Evolutionary conservation across 331 rosid genomes (phyloP), one percentile per base, ranked within the genome.

Genomic region (Arachis monticola): DNA sequence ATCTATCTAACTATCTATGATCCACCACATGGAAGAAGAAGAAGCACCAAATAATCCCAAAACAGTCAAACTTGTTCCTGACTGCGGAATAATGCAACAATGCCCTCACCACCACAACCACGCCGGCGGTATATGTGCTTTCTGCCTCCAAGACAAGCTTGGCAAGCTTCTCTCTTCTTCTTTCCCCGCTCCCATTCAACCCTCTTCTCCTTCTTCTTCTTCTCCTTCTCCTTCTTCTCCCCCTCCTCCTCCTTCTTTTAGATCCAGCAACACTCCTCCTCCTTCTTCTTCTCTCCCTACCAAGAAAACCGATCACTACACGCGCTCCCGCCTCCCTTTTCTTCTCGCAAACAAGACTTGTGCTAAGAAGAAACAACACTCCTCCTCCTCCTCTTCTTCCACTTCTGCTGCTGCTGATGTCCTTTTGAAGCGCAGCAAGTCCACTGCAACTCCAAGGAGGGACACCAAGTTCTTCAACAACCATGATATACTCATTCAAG

Each of bases 101-200:
- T 92, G 99, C 75, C 96, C 92, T 3, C 80, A 74, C 67, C 79
- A 70, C 83, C 88, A 88, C 83, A 10, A 3, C 1, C n/a, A 1
- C n/a, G 84, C 96, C 0, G 88, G 89, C 35, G 99, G 97, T 22
- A 94, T 94, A 83, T 94, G 97, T 14, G 96, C 99, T 2, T 86
- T 88, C 22, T 94, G 99, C 62, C 97, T 94, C 10, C 97, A 94
- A 46, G 99, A 92, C 41, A 94, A 92, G 88, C 97, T 92, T 9
- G 92, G 93, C 2, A 94, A 90, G 77, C 95, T 94, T 7, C 88
- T 94, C 7, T 90, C 97, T 8, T 92, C 99, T 30, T 88, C 97
- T 48, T 83, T 87, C 40, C 93, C 94, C 27, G 82, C 88, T 0
- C 90, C 92, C 0, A 72, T 91, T 52, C 87, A 77, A 4, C 76